Percentiles rank a stretch among this genome's conserved stretches.
These are phyloP conservation scores for Penicillium sp. DNA, from an alignment of 2,329 filamentous ascomycete genomes.

Conservation along the genomic window DNA sequence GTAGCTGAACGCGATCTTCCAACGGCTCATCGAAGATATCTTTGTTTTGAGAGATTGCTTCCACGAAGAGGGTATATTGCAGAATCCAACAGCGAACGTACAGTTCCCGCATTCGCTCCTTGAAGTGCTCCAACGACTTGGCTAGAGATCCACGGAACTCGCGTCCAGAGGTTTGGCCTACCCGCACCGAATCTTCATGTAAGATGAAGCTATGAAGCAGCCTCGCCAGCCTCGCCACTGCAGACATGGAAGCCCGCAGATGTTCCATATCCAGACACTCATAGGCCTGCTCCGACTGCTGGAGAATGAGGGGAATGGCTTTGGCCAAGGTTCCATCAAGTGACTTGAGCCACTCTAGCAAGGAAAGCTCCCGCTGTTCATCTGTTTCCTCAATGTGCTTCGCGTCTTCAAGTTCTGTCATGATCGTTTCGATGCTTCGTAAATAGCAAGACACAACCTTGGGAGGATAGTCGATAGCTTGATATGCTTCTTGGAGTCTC, in stretches of 20 bases:
- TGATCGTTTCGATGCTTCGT: conserved; percentile 77
- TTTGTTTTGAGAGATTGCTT: conserved; percentile 64
- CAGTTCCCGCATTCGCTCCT: conserved; percentile 75
- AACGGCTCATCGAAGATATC: conserved; percentile 61
- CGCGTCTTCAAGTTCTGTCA: conserved; percentile 62
- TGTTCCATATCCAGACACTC: conserved; percentile 81
- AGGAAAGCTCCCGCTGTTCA: conserved; percentile 62
- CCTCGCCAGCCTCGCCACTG: conserved; percentile 66
- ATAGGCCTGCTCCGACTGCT: conserved; percentile 62
- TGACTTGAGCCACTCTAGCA: conserved; percentile 73
- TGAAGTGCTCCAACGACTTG: conserved; percentile 47
- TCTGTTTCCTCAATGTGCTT: conserved; percentile 53
- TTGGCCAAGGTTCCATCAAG: conserved; percentile 72
- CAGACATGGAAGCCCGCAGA: conserved; percentile 65
- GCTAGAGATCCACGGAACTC: conserved; percentile 48
- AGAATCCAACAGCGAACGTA: conserved; percentile 84
- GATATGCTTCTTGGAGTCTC: conserved; percentile 83
- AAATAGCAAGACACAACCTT: conserved; percentile 86
- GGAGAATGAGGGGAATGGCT: conserved; percentile 63
- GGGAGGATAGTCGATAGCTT: conserved; percentile 74
- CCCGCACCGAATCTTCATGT: conserved; percentile 78
- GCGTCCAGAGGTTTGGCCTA: conserved; percentile 65
- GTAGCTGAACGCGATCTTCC: conserved; percentile 70
- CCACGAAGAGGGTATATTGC: conserved; percentile 73
- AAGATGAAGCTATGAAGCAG: conserved; percentile 75